phyloP scores from a whole-genome alignment of 1,139 yeast genomes.

The Meyerozyma sp. region DNA sequence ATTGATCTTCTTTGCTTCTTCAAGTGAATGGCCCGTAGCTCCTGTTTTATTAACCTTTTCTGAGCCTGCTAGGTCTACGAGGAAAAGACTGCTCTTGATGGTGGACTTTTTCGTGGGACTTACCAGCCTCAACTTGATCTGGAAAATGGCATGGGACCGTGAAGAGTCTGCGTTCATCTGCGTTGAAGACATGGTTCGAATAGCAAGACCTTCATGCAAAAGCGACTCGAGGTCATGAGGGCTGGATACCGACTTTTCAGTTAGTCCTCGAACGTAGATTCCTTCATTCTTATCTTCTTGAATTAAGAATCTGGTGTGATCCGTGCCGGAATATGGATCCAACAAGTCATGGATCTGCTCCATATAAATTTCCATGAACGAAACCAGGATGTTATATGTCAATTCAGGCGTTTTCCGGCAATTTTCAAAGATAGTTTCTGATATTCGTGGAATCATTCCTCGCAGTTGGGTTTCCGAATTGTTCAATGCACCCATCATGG shows the following conservation, averaged over 20 bases:
- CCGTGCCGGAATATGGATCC: slow-evolving; percentile 15
- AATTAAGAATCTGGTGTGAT: slow-evolving; percentile 37
- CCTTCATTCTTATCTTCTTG: slow-evolving; percentile 67
- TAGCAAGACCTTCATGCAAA: slow-evolving; percentile 50
- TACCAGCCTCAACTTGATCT: slow-evolving; percentile 53
- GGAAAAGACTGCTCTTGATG: slow-evolving; percentile 59
- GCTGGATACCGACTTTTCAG: slow-evolving; percentile 55
- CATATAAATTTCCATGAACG: slow-evolving; percentile 79
- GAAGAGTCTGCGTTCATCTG: slow-evolving; percentile 74
- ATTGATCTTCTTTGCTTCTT: slow-evolving; percentile 83
- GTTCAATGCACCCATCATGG: slow-evolving; percentile 64
- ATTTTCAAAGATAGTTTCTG: slow-evolving; percentile 57
- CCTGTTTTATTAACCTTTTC: slow-evolving; percentile 85
- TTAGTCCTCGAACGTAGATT: slow-evolving; percentile 64
- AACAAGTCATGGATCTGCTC: slow-evolving; percentile 67
- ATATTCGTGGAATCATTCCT: slow-evolving; percentile 74
- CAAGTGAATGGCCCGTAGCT: slow-evolving; percentile 67
- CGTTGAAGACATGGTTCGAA: slow-evolving; percentile 58
- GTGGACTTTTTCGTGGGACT: slow-evolving; percentile 22
- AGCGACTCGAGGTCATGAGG: slow-evolving; percentile 55
- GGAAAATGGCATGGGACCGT: slow-evolving; percentile 78
- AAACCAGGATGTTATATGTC: slow-evolving; percentile 65
- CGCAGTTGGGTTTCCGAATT: slow-evolving; percentile 26
- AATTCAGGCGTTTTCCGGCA: slow-evolving; percentile 39
- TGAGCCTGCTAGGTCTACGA: slow-evolving; percentile 87